Conservation (phyloP, 2,329 filamentous ascomycete species). For the Claviceps sp. region DNA sequence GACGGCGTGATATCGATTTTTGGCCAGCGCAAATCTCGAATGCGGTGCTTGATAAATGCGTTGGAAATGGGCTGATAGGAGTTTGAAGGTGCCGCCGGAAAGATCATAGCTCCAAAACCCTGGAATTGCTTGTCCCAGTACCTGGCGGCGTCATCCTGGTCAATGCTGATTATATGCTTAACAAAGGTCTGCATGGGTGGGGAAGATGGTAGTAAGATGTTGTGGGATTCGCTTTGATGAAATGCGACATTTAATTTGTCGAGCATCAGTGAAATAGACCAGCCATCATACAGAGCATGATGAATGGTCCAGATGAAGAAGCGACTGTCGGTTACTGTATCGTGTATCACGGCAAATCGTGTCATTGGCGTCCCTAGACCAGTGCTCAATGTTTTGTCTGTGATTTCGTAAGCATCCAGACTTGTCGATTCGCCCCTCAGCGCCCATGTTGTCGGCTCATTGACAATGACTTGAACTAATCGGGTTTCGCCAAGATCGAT, state of each 20-base stretch:
- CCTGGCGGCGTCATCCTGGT: neutral
- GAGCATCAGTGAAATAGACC: conserved; percentile 33
- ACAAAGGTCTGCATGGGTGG: conserved; percentile 3
- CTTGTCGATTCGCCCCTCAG: neutral
- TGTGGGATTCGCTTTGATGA: conserved; percentile 10
- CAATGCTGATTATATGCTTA: neutral
- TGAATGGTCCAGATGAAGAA: conserved; percentile 29
- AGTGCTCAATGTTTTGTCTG: conserved; percentile 28
- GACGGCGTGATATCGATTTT: conserved; percentile 7
- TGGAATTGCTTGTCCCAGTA: conserved; percentile 9
- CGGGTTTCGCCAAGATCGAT: conserved; percentile 27
- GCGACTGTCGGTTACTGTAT: neutral
- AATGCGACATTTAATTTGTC: conserved; percentile 28
- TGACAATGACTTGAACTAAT: conserved; percentile 9
- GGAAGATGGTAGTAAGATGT: neutral
- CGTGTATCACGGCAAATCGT: conserved; percentile 7
- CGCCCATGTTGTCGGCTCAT: conserved; percentile 15
- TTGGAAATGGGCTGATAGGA: conserved; percentile 3
- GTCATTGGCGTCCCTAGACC: conserved; percentile 13
- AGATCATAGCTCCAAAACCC: conserved; percentile 6
- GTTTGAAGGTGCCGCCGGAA: conserved; percentile 2
- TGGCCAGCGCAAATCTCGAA: conserved; percentile 1
- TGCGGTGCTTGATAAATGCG: neutral
- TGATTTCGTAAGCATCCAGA: conserved; percentile 20
- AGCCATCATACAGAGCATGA: conserved; percentile 39